phyloP scores from a whole-genome alignment of 768 basidiomycete genomes.

The Russula sp. region DNA sequence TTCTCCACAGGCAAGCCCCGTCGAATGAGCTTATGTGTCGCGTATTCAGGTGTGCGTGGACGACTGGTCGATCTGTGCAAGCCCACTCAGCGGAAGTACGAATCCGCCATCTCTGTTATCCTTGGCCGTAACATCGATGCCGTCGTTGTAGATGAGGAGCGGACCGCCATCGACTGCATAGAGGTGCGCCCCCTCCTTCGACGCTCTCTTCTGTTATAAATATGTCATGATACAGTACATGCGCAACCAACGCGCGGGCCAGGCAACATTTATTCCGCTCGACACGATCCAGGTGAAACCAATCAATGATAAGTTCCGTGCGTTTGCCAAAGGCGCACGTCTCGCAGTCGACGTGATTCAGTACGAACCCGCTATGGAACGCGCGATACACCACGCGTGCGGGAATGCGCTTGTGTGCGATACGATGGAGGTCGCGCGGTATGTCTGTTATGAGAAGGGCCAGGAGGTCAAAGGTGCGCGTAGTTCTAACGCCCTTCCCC shows the following conservation, averaged over 20 bases:
- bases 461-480: slow-evolving; percentile 91
- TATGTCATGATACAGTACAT: slow-evolving; percentile 56
- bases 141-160: slow-evolving; percentile 94
- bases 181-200: slow-evolving; percentile 45
- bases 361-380: slow-evolving; percentile 69
- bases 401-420: slow-evolving; percentile 95
- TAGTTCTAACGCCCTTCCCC: neutral
- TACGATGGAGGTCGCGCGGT: slow-evolving; percentile 85
- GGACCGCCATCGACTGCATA: slow-evolving; percentile 95
- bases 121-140: slow-evolving; percentile 94
- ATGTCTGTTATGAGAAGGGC: slow-evolving; percentile 88
- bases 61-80: slow-evolving; percentile 92
- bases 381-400: slow-evolving; percentile 95
- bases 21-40: neutral
- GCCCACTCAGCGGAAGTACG: slow-evolving; percentile 87
- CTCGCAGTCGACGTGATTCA: slow-evolving; percentile 56
- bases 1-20: neutral
- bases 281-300: slow-evolving; percentile 95
- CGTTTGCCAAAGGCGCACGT: slow-evolving; percentile 71
- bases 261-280: slow-evolving; percentile 97
- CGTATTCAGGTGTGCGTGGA: slow-evolving; percentile 70
- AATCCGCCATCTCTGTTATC: slow-evolving; percentile 84
- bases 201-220: neutral
- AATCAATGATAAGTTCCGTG: slow-evolving; percentile 89
- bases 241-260: slow-evolving; percentile 89